These are phyloP conservation scores for Emmonsiellopsis sp. DNA, from an alignment of 2,329 filamentous ascomycete genomes.

Conservation along the genomic window DNA sequence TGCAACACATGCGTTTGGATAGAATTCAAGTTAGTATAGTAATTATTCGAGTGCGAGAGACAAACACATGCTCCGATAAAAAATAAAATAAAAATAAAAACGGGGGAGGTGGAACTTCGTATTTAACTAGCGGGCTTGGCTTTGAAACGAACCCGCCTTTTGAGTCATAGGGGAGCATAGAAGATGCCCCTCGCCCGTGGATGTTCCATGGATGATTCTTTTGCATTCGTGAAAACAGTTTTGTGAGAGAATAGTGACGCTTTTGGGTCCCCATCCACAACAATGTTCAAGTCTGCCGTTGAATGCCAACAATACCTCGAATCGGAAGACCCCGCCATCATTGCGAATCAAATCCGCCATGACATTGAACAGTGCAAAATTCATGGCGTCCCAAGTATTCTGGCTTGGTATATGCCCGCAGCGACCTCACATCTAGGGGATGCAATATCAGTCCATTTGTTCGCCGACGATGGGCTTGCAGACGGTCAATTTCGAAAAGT, in stretches of 20 bases:
- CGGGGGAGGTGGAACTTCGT: no score
- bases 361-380: slow-evolving; percentile 22
- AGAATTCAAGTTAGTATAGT: no score
- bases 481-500: slow-evolving; percentile 2
- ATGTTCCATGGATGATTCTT: no score
- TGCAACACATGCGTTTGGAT: no score
- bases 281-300: slow-evolving; percentile 4
- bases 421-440: slow-evolving; percentile 4
- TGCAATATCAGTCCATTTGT: slow-evolving; percentile 10
- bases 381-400: slow-evolving; percentile 13
- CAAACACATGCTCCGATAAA: no score
- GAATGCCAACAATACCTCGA: slow-evolving; percentile 6
- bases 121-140: no score
- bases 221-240: background rate
- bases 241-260: background rate
- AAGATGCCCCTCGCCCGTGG: background rate
- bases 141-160: no score
- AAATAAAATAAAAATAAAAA: no score
- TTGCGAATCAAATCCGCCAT: slow-evolving; percentile 13
- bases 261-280: background rate
- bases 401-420: slow-evolving; percentile 13
- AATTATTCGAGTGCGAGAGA: no score
- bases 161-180: background rate
- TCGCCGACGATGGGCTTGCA: slow-evolving; percentile 8
- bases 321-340: slow-evolving; percentile 10